These are phyloP conservation scores for Pseudoturritis turrita DNA, from an alignment of 345 rosid genomes.

Conservation along the genomic window DNA sequence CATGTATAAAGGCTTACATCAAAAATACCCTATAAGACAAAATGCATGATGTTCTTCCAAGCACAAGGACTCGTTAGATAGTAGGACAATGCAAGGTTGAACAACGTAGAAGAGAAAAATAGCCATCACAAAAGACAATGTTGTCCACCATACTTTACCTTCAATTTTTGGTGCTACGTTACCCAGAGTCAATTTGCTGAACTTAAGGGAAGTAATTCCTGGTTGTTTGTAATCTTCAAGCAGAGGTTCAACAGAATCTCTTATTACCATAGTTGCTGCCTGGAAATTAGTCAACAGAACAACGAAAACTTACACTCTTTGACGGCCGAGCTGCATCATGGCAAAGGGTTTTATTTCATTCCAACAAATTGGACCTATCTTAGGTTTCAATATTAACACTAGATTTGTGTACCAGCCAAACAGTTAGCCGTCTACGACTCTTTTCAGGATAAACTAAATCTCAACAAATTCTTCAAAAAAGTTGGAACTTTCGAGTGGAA, in stretches of 20 bases:
- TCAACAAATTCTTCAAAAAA: neutral
- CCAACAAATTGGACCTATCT: neutral
- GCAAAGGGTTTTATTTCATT: neutral
- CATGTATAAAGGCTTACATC: neutral
- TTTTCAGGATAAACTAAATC: constrained; percentile 6
- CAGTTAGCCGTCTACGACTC: neutral
- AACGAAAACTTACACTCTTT: constrained; percentile 13
- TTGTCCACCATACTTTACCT: constrained; percentile 43
- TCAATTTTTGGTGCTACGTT: constrained; percentile 97
- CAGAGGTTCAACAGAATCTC: constrained; percentile 96
- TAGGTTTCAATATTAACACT: neutral
- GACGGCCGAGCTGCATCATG: neutral
- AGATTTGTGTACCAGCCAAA: constrained; percentile 2
- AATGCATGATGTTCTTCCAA: neutral
- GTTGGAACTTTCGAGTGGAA: neutral
- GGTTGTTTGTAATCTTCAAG: constrained; percentile 95
- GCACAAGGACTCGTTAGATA: neutral
- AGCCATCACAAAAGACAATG: neutral
- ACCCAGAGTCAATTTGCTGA: constrained; percentile 85
- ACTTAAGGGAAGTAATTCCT: constrained; percentile 89
- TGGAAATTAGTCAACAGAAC: constrained; percentile 34
- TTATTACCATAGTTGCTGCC: constrained; percentile 89
- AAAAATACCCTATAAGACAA: neutral
- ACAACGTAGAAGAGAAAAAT: neutral
- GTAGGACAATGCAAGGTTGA: neutral